Evolutionary conservation across 495 filamentous ascomycete genomes (phyloP), one percentile per base, ranked within the genome.

Genomic region (Penicillium daleae): DNA sequence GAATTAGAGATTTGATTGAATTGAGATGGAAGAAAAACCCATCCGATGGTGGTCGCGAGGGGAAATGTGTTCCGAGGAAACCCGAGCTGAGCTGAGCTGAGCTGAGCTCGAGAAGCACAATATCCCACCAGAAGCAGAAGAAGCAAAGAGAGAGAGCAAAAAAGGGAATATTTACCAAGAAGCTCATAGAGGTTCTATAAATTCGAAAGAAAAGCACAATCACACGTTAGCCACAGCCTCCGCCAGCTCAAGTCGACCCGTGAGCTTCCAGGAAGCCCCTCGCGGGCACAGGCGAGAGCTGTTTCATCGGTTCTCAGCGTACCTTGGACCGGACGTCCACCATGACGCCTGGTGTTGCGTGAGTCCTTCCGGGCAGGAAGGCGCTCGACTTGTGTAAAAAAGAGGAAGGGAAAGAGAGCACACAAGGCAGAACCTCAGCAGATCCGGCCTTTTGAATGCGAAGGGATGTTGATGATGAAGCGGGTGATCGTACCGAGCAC

Each of bases 111-210:
- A 52, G 29, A 52, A 8, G 7, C 55, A 42, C 37, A 22, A 58
- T 4, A 32, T 46, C n/a, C 39, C 42, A 62, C n/a, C n/a, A n/a
- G n/a, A n/a, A n/a, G n/a, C n/a, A n/a, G n/a, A 72, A 37, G 56
- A 39, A 44, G n/a, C 13, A 53, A 26, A n/a, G 12, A 15, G 26
- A 10, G 46, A 52, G 24, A 10, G 15, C 3, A 60, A 69, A 66
- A 67, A 63, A 71, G 73, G 67, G 71, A 65, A 70, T 73, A 78
- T 78, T 74, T 89, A 95, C 92, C 91, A 82, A 96, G 91, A 81
- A 92, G 84, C 84, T 91, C 91, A 84, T 87, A 96, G 63, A 87
- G 83, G 83, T 96, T 96, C 92, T 80, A 62, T 69, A 53, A 31
- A 31, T 48, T 13, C 52, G 56, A 48, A 60, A 62, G 55, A 65